A percentile compares a stretch with the other conserved stretches of the same genome.
These are phyloP conservation scores for Pyrenopolyporus hunteri DNA, from an alignment of 495 filamentous ascomycete genomes.

Conservation along the genomic window DNA sequence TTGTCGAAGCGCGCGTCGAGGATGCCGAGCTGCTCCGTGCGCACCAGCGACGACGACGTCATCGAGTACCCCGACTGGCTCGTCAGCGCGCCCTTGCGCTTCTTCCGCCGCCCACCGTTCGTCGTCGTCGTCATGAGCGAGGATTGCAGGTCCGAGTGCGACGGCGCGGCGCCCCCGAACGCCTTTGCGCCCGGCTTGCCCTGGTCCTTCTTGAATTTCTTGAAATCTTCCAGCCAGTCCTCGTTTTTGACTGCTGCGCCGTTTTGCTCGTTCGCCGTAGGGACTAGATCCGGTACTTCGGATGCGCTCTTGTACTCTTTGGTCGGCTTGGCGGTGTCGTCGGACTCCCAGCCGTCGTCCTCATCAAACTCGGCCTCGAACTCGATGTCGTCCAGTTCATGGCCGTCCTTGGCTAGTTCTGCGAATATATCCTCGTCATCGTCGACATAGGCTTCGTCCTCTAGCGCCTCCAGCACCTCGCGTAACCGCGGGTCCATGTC, in stretches of 20 bases:
- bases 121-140: conserved; percentile 82
- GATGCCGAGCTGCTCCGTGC: conserved; percentile 86
- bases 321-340: conserved; percentile 81
- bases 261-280: conserved; percentile 47
- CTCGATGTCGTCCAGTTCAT: conserved; percentile 59
- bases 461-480: conserved; percentile 91
- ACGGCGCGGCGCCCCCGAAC: conserved; percentile 45
- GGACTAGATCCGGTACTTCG: conserved; percentile 57
- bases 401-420: conserved; percentile 72
- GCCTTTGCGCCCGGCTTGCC: conserved; percentile 50
- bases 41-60: conserved; percentile 85
- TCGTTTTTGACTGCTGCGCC: conserved; percentile 58
- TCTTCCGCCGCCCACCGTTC: conserved; percentile 76
- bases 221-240: conserved; percentile 88
- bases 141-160: conserved; percentile 69
- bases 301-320: conserved; percentile 53
- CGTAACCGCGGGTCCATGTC: conserved; percentile 96
- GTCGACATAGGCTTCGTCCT: conserved; percentile 96
- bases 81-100: conserved; percentile 88
- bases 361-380: conserved; percentile 68
- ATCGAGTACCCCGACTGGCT: conserved; percentile 93
- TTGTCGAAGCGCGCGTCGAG: conserved; percentile 91
- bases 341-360: conserved; percentile 90
- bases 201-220: conserved; percentile 84
- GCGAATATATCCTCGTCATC: conserved; percentile 83